A percentile compares a stretch with the other conserved stretches of the same genome.
Evolutionary conservation across 2,329 filamentous ascomycete genomes (phyloP).

Genomic region (Fusarium zealandicum): DNA sequence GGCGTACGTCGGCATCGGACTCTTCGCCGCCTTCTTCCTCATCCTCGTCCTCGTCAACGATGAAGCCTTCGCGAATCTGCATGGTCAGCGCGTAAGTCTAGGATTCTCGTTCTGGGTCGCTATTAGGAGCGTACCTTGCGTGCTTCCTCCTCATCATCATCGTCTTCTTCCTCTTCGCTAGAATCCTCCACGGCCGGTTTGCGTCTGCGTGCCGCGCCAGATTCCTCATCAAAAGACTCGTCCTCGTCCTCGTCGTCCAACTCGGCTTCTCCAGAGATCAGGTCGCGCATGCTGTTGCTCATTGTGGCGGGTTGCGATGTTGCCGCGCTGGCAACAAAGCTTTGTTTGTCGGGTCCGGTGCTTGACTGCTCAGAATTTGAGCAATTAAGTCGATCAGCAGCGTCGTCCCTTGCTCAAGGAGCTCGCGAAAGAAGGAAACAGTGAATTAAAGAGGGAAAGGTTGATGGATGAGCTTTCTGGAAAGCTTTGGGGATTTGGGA

Average conservation of each 20-base stretch:
- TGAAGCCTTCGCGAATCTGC: slow-evolving; percentile 92
- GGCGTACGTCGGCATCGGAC: slow-evolving; percentile 59
- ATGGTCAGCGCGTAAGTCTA: slow-evolving; percentile 20
- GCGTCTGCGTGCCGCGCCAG: slow-evolving; percentile 63
- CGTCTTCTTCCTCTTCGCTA: slow-evolving; percentile 90
- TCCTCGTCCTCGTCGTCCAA: slow-evolving; percentile 87
- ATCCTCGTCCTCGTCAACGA: slow-evolving; percentile 89
- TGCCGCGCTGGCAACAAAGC: slow-evolving; percentile 40
- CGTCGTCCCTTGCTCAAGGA: not conserved
- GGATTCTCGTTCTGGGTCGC: slow-evolving; percentile 1
- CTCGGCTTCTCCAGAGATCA: slow-evolving; percentile 86
- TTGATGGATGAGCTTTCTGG: slow-evolving; percentile 16
- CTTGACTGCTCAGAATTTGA: slow-evolving; percentile 13
- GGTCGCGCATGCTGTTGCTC: slow-evolving; percentile 72
- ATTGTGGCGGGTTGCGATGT: slow-evolving; percentile 53
- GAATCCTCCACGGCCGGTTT: slow-evolving; percentile 72
- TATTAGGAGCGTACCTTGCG: slow-evolving; percentile 64
- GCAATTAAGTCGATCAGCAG: slow-evolving; percentile 1
- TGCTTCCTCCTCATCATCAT: slow-evolving; percentile 87
- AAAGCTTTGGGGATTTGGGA: slow-evolving; percentile 30
- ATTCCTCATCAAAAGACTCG: slow-evolving; percentile 81
- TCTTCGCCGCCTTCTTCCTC: slow-evolving; percentile 74
- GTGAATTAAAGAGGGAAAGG: slow-evolving; percentile 18
- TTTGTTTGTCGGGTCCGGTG: slow-evolving; percentile 21
- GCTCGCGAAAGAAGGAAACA: slow-evolving; percentile 6